Conservation (phyloP, 2,329 filamentous ascomycete species). For the Fusarium robinianum region DNA sequence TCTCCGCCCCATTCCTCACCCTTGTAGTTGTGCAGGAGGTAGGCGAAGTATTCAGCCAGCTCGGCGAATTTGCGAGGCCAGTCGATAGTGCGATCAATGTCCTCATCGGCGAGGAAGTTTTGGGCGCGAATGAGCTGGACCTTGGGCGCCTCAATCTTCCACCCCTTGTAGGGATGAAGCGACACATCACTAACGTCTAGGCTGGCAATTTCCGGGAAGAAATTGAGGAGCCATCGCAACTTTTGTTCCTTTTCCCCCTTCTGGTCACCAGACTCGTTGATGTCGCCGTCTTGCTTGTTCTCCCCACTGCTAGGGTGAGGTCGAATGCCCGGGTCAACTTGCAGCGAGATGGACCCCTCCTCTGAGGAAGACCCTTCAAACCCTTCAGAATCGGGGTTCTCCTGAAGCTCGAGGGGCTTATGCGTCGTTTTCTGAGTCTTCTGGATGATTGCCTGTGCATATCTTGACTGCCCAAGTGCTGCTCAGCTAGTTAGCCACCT, state of each 20-base stretch:
- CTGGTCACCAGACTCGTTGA: no score
- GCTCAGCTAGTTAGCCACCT: no score
- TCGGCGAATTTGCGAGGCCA: slow-evolving; percentile 47
- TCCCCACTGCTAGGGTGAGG: no score
- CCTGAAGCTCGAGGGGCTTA: no score
- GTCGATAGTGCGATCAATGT: slow-evolving; percentile 47
- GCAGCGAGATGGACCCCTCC: no score
- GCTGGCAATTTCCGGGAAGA: not conserved
- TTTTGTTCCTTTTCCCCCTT: slow-evolving; percentile 2
- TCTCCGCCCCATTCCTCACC: slow-evolving; percentile 38
- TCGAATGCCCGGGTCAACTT: no score
- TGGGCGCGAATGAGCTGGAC: slow-evolving; percentile 40
- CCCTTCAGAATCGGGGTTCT: no score
- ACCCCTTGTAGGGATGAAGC: slow-evolving; percentile 40
- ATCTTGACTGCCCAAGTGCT: no score
- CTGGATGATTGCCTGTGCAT: no score
- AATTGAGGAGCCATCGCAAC: slow-evolving; percentile 8
- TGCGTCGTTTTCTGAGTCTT: no score
- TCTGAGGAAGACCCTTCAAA: no score
- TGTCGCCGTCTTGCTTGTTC: no score
- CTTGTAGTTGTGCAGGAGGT: slow-evolving; percentile 35
- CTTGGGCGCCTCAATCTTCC: slow-evolving; percentile 41
- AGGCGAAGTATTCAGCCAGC: slow-evolving; percentile 46
- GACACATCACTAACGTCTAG: slow-evolving; percentile 1
- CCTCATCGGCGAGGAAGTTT: slow-evolving; percentile 56